phyloP scores from a whole-genome alignment of 176 grass and related monocot genomes.

The Luzula sylvatica region DNA sequence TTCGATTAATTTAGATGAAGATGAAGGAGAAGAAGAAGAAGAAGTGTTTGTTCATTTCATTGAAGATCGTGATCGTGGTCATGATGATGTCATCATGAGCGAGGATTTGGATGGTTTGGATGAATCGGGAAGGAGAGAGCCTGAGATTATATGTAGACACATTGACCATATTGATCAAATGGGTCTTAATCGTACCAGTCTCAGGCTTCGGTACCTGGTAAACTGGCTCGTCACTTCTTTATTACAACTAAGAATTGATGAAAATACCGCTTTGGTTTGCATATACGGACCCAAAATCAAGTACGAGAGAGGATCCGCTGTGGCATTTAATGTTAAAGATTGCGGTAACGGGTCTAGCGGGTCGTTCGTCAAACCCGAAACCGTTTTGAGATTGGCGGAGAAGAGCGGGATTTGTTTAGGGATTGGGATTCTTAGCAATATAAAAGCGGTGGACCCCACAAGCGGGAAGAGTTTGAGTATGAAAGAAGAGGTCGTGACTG shows the following conservation, averaged over 20 bases:
- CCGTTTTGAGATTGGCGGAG: slow-evolving; percentile 95
- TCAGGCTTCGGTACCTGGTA: slow-evolving; percentile 84
- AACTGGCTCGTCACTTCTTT: slow-evolving; percentile 95
- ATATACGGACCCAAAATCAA: slow-evolving; percentile 99
- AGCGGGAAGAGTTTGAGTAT: slow-evolving; percentile 52
- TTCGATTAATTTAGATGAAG: slow-evolving; percentile 76
- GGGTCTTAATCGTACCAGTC: slow-evolving; percentile 94
- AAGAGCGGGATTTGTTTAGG: slow-evolving; percentile 79
- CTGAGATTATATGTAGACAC: slow-evolving; percentile 91
- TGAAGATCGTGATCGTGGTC: slow-evolving; percentile 29
- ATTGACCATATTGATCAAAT: slow-evolving; percentile 95
- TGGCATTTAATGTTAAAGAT: slow-evolving; percentile 95
- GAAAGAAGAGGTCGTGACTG: slow-evolving; percentile 88
- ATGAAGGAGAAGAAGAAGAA: slow-evolving; percentile 57
- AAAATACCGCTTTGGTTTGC: slow-evolving; percentile 49
- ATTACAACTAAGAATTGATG: slow-evolving; percentile 61
- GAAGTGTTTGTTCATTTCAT: slow-evolving; percentile 47
- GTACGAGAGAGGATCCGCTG: slow-evolving; percentile 94
- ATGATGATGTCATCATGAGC: slow-evolving; percentile 26
- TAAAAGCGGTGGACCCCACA: slow-evolving; percentile 42
- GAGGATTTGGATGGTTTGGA: slow-evolving; percentile 53
- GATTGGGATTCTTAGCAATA: slow-evolving; percentile 88
- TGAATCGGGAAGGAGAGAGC: slow-evolving; percentile 79
- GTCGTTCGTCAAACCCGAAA: slow-evolving; percentile 63
- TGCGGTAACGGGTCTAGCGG: slow-evolving; percentile 27